Base-by-base conservation (phyloP, 1,284 basidiomycete genomes). In the Ceratobasidium papillatum region DNA sequence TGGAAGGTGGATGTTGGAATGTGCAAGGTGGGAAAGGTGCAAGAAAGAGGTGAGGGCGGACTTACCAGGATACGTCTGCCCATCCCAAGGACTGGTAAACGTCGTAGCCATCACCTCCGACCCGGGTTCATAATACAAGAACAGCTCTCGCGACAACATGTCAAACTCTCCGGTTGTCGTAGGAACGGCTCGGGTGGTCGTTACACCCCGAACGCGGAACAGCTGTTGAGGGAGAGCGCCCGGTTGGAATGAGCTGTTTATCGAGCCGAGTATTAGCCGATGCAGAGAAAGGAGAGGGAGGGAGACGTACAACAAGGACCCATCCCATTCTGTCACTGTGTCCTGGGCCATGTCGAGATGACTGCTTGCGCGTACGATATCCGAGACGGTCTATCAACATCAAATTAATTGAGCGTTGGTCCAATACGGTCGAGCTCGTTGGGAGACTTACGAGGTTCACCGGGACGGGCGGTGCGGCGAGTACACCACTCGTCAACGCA, bases 341-440 rank as follows among this genome's bases (percentile, higher is more conserved):
- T 71, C 68, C 68, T 71, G 52, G 19, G 68, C 68, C 68, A 71
- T 71, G 56, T 71, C 68, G 19, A 71, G 38, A 49, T 71, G 68
- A 32, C 38, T 43, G 4, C 54, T 38, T 2, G 68, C 68, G 1
- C 68, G 54, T 22, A 61, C 68, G 17, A 71, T 59, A 36, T 71
- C 68, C 41, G 68, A 59, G 8, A 71, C 43, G 25, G 68, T 71
- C 68, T 71, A 56, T 56, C 30, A 12, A 22, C 34, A 3, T 11
- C 56, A n/a, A 49, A 27, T 22, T 61, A 27, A 71, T 47, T 59
- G 19, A 45, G 63, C 63, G 19, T 14, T 34, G 14, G 41, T n/a
- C 3, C 30, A n/a, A 19, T 3, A 38, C 30, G 30, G 32, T 17
- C 17, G 8, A 19, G 17, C n/a, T n/a, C n/a, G n/a, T n/a, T n/a